Percentiles rank a stretch among this genome's conserved stretches.
These are phyloP conservation scores for Lactarius deliciosus DNA, from an alignment of 768 basidiomycete genomes.

Conservation along the genomic window DNA sequence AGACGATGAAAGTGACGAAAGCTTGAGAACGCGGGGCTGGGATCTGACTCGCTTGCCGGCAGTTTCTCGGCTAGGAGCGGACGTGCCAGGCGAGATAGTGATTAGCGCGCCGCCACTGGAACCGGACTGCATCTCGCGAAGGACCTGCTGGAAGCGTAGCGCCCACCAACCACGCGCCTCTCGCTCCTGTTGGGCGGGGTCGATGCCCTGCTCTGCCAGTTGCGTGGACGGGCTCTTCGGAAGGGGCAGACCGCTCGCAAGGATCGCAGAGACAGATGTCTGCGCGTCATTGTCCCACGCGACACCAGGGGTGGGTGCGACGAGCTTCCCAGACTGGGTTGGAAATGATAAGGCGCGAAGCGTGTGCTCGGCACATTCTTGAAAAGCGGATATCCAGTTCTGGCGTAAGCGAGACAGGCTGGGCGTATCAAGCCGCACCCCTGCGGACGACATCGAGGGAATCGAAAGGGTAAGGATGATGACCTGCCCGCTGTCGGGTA, in stretches of 20 bases:
- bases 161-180: constrained; percentile 79
- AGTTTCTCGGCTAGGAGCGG: background rate
- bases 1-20: constrained; percentile 26
- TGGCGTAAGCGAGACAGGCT: constrained; percentile 32
- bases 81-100: background rate
- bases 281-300: constrained; percentile 37
- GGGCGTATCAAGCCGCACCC: constrained; percentile 38
- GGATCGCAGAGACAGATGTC: constrained; percentile 41
- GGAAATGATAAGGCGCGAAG: constrained; percentile 45
- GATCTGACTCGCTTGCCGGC: constrained; percentile 6
- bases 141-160: constrained; percentile 59
- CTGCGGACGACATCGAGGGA: constrained; percentile 30
- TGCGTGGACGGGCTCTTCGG: constrained; percentile 75
- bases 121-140: constrained; percentile 50
- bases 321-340: constrained; percentile 34
- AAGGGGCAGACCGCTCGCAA: constrained; percentile 51
- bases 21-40: constrained; percentile 26
- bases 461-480: constrained; percentile 39
- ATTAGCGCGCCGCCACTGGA: constrained; percentile 10
- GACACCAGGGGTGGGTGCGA: constrained; percentile 34
- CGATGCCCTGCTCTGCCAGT: constrained; percentile 37
- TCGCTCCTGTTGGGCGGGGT: constrained; percentile 47
- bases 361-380: constrained; percentile 51
- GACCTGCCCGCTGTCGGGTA: constrained; percentile 38
- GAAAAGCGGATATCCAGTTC: constrained; percentile 55